Evolutionary conservation across 345 rosid species (phyloP), one percentile per base, ranked within the genome.

Genomic region (Salix viminalis): DNA sequence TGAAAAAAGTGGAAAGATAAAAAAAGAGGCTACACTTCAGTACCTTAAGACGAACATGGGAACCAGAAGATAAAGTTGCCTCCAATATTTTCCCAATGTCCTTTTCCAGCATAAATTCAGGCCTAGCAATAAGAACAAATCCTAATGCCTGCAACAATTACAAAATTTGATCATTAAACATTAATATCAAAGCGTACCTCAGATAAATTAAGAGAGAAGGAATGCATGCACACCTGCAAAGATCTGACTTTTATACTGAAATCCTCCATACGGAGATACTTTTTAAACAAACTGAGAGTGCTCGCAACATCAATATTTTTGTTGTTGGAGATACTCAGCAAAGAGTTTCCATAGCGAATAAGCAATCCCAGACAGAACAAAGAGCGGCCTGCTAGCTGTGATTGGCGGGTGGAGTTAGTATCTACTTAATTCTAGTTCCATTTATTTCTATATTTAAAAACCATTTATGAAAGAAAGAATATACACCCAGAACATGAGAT

Each of bases 341-440:
- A 88, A 72, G 97, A 80, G 83, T 88, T 90, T 24, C 98, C 98
- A 80, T 96, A 92, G 80, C 99, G 97, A 82, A 92, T 88, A 78
- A 96, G 98, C 88, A 92, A 85, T 72, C 99, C 99, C 78, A 94
- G 97, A 81, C 98, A 94, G 80, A 96, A 96, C 60, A 96, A 94
- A 73, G 97, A 92, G 61, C 97, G 92, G 60, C 95, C 98, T 75
- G 90, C 88, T 76, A 85, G 88, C 98, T 96, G 92, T 24, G 73
- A 62, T 62, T 61, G 30, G 42, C 16, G n/a, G 58, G n/a, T 23
- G 34, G 34, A 23, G 46, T 67, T 32, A 44, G 12, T 5, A 2
- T 69, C 46, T 52, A 71, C 28, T 24, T 15, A 16, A 64, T 54
- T 50, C 48, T 61, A 62, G 28, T 16, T 19, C 39, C 42, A 15